phyloP scores from a whole-genome alignment of 106 monocot genomes.

The Gastrodia elata region DNA sequence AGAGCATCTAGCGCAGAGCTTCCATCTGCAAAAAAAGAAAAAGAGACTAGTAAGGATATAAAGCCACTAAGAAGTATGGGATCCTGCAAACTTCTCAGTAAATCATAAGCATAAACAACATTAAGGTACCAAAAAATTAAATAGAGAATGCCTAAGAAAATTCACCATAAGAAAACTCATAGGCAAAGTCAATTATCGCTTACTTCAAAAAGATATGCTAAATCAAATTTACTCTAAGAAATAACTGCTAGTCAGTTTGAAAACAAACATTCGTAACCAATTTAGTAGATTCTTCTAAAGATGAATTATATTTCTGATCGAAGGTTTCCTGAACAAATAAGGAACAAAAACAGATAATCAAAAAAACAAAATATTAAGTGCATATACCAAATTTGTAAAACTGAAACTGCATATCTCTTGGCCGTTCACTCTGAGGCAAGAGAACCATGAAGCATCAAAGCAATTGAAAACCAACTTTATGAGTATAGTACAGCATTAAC shows the following conservation, averaged over 20 bases:
- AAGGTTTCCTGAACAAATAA: neutral
- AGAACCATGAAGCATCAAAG: neutral
- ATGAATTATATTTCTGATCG: neutral
- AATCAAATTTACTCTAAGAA: neutral
- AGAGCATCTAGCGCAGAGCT: conserved; percentile 70
- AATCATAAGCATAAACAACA: neutral
- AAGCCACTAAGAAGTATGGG: neutral
- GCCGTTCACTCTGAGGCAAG: neutral
- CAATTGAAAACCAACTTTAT: neutral
- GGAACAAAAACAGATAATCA: neutral
- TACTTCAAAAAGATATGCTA: neutral
- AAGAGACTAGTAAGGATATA: conserved; percentile 6
- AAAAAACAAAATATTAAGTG: neutral
- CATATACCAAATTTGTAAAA: neutral
- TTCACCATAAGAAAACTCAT: neutral
- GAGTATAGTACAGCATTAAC: neutral
- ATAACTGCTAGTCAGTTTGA: neutral
- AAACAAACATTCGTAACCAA: too few relatives aligned
- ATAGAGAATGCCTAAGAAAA: neutral
- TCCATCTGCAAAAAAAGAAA: conserved; percentile 49
- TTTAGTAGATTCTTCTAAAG: neutral
- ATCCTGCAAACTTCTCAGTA: neutral
- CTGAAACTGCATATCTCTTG: neutral
- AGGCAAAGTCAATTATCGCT: neutral
- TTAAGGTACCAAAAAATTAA: neutral